Evolutionary conservation across 495 filamentous ascomycete genomes (phyloP), one percentile per base, ranked within the genome.

Genomic region (Xylaria intraflava): DNA sequence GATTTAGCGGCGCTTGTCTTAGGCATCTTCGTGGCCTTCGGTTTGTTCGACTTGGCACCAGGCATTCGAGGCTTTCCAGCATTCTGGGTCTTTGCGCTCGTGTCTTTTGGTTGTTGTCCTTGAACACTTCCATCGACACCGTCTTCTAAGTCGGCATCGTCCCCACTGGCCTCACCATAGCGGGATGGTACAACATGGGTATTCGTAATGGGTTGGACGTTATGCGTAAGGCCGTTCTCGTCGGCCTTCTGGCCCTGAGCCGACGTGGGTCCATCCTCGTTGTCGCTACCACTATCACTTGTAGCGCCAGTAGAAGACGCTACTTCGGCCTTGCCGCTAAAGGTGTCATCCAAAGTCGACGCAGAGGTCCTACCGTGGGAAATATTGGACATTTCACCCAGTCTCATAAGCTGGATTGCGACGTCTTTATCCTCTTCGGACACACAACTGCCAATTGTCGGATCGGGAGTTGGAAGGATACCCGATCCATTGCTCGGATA

Each of bases 371-470:
- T 87, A 40, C 87, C 89, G 59, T 90, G 85, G 12, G 90, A 92
- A 58, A 90, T 84, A 61, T 92, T 90, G 27, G 90, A 89, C 58
- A 88, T 83, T 63, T 94, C 89, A n/a, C 92, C 90, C 47, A 98
- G 77, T 55, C 89, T 85, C 81, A 98, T 96, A 58, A 98, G 77
- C 67, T 96, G 91, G 65, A 95, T 82, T 44, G 93, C 93, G 60
- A 96, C 93, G 70, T 98, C 94, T 64, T 97, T 93, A 66, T 98
- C 93, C 66, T 98, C 93, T 66, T 98, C 93, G 3, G 92, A 97
- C 64, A 96, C 90, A 61, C 86, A 92, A 72, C 90, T 96, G 31
- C 87, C 86, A 54, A 95, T 86, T 12, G 94, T 97, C 10, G 91
- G 90, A 55, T 96, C 92, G 4, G 93, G 94, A 3, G 94, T 97